These are phyloP conservation scores for Vaucheria bursata DNA, from an alignment of 352 stramenopile species.

Conservation along the genomic window DNA sequence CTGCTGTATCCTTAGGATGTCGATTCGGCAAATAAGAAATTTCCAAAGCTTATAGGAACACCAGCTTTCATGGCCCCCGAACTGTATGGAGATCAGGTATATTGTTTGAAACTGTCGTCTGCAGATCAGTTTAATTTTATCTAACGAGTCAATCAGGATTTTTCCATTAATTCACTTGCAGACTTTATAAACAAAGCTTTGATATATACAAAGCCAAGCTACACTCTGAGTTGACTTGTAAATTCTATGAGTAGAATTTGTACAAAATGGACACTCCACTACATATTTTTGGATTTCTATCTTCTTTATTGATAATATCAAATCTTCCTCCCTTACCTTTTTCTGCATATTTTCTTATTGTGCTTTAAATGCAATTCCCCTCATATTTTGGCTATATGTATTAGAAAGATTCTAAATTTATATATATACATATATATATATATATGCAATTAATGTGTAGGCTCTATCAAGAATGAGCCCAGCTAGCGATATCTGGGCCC, in stretches of 20 bases:
- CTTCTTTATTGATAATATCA: no score
- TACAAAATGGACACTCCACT: no score
- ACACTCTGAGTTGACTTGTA: no score
- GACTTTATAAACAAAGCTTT: not conserved
- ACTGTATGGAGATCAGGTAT: not conserved
- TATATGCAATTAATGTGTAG: no score
- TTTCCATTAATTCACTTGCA: not conserved
- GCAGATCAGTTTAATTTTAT: no score
- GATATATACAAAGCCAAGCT: not conserved
- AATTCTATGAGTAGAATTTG: no score
- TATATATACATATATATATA: not conserved
- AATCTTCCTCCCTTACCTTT: no score
- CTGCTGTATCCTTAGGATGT: not conserved
- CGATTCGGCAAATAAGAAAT: not conserved
- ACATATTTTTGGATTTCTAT: no score
- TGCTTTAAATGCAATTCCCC: not conserved
- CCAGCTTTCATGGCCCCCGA: slow-evolving; percentile 34
- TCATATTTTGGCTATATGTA: not conserved
- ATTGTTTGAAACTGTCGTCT: not conserved
- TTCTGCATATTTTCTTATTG: no score
- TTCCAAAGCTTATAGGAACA: not conserved
- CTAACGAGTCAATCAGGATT: no score
- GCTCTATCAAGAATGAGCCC: slow-evolving; percentile 7
- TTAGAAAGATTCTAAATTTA: not conserved
- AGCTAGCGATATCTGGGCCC: slow-evolving; percentile 28